Percentiles rank a stretch among this genome's conserved stretches.
These are phyloP conservation scores for Penicillium olsonii DNA, from an alignment of 2,329 filamentous ascomycete species.

Conservation along the genomic window DNA sequence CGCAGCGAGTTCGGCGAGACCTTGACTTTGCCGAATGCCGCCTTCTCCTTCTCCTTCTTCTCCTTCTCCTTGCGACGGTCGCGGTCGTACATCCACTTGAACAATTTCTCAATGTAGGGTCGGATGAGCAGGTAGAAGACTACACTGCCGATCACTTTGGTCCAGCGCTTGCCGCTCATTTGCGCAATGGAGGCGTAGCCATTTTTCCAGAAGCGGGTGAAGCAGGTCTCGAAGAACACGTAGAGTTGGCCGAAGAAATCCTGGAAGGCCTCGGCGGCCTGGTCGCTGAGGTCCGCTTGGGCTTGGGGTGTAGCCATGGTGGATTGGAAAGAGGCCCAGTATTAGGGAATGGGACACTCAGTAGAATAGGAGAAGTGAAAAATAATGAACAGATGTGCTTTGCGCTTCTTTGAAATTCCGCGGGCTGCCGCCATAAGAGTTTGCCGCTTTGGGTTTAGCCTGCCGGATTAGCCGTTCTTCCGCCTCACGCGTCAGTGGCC, in stretches of 20 bases:
- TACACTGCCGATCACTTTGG: conserved; percentile 71
- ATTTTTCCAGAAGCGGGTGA: conserved; percentile 42
- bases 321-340: conserved; percentile 2
- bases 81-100: conserved; percentile 55
- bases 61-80: conserved; percentile 49
- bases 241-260: conserved; percentile 37
- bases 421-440: conserved; percentile 5
- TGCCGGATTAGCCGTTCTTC: conserved; percentile 20
- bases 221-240: conserved; percentile 23
- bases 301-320: conserved; percentile 23
- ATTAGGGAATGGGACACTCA: background rate
- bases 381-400: conserved; percentile 8
- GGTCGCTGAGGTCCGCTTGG: conserved; percentile 23
- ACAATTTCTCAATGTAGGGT: conserved; percentile 71
- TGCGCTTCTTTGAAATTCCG: conserved; percentile 14
- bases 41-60: conserved; percentile 58
- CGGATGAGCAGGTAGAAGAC: conserved; percentile 73
- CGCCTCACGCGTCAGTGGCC: conserved; percentile 20
- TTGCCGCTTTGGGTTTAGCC: conserved; percentile 3
- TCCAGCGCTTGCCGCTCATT: conserved; percentile 50
- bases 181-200: conserved; percentile 44
- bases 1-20: conserved; percentile 67
- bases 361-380: background rate
- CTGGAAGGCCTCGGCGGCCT: conserved; percentile 25
- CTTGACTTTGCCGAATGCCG: conserved; percentile 51